Percentiles rank a stretch among this genome's conserved stretches.
These are phyloP conservation scores for Niebla homalea DNA, from an alignment of 495 filamentous ascomycete genomes.

Conservation along the genomic window DNA sequence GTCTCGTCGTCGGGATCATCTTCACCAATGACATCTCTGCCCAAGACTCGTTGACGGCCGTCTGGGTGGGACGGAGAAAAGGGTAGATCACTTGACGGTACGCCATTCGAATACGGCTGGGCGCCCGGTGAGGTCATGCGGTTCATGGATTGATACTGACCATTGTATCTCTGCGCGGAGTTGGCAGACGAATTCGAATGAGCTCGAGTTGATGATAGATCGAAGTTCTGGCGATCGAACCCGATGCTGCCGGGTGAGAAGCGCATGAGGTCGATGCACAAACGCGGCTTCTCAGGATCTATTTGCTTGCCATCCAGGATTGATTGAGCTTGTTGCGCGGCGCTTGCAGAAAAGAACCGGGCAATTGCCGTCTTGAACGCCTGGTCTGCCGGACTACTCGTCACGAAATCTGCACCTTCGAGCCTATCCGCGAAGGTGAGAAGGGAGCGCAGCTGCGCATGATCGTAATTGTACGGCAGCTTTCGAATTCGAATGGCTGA, in stretches of 20 bases:
- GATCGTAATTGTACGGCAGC: constrained; percentile 57
- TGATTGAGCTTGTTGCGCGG: constrained; percentile 63
- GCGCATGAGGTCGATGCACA: constrained; percentile 64
- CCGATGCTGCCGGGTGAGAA: constrained; percentile 31
- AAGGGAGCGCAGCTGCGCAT: constrained; percentile 66
- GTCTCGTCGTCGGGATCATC: constrained; percentile 74
- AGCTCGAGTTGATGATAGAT: constrained; percentile 40
- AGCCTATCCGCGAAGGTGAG: constrained; percentile 77
- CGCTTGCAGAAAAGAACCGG: constrained; percentile 54
- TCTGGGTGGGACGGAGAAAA: constrained; percentile 73
- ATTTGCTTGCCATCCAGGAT: constrained; percentile 73
- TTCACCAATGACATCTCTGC: constrained; percentile 76
- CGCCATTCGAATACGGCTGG: constrained; percentile 45
- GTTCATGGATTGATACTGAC: constrained; percentile 60
- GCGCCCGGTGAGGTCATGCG: constrained; percentile 51
- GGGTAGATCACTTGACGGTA: constrained; percentile 52
- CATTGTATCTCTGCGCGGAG: constrained; percentile 59
- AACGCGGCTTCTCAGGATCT: constrained; percentile 55
- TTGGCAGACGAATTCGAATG: constrained; percentile 41
- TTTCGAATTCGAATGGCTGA: constrained; percentile 57
- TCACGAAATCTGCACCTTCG: constrained; percentile 57
- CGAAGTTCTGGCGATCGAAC: constrained; percentile 45
- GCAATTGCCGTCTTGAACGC: constrained; percentile 63
- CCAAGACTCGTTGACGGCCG: constrained; percentile 55
- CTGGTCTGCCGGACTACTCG: constrained; percentile 48